phyloP scores from a whole-genome alignment of 257 asterid genomes.

The Jaltomata sinuosa region DNA sequence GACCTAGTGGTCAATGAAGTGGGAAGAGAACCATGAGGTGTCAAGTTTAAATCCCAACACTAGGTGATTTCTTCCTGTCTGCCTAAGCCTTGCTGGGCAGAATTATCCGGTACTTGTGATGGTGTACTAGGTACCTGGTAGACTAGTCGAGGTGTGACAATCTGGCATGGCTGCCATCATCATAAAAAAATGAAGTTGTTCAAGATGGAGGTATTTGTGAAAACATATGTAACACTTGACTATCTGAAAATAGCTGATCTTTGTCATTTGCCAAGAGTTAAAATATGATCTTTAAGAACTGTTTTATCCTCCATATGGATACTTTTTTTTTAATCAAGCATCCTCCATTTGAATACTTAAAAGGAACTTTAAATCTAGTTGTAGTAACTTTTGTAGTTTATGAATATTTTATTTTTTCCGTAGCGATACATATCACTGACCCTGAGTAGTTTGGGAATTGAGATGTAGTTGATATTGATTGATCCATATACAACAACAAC shows the following conservation, averaged over 20 bases:
- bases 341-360: background rate
- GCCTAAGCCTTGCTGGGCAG: background rate
- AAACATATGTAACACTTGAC: background rate
- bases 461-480: background rate
- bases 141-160: background rate
- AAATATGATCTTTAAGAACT: background rate
- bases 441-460: background rate
- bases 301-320: too few relatives aligned
- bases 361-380: background rate
- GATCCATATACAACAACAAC: too few relatives aligned
- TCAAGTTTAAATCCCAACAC: background rate
- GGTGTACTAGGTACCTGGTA: background rate
- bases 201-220: too few relatives aligned
- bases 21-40: background rate
- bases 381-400: background rate
- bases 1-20: background rate
- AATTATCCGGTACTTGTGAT: background rate
- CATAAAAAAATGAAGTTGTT: background rate
- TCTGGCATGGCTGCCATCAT: background rate
- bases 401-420: background rate
- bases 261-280: background rate
- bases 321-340: too few relatives aligned
- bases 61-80: background rate
- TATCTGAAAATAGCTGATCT: background rate
- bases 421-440: background rate